phyloP scores from a whole-genome alignment of 129 eudicot genomes.

The Scalesia atractyloides region DNA sequence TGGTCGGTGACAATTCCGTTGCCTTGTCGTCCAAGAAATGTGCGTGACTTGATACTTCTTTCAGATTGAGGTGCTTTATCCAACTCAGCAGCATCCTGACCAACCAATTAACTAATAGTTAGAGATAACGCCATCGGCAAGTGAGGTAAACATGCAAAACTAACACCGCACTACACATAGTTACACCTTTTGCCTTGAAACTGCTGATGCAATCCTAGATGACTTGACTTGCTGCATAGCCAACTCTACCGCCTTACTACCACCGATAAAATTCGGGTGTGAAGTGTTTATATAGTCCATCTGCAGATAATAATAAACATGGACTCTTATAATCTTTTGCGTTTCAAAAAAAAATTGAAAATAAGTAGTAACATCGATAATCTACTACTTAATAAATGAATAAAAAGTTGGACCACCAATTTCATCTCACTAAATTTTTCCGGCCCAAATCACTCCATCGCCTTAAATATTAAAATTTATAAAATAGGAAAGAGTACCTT shows the following conservation, averaged over 20 bases:
- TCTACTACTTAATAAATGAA: not conserved
- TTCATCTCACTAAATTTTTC: too few relatives aligned
- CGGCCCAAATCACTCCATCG: too few relatives aligned
- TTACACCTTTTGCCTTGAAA: constrained; percentile 62
- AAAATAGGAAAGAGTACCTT: too few relatives aligned
- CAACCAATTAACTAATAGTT: not conserved
- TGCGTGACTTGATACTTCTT: constrained; percentile 73
- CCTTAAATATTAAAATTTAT: too few relatives aligned
- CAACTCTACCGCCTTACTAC: constrained; percentile 85
- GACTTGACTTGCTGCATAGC: constrained; percentile 72
- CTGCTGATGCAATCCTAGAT: constrained; percentile 48
- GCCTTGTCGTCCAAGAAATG: constrained; percentile 64
- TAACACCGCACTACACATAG: not conserved
- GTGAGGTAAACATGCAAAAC: constrained; percentile 2
- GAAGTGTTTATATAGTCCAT: constrained; percentile 99
- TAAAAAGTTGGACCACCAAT: too few relatives aligned
- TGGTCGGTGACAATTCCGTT: constrained; percentile 84
- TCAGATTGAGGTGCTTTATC: constrained; percentile 80
- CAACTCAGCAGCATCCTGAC: constrained; percentile 71
- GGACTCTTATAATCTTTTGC: constrained; percentile 4
- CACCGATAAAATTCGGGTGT: constrained; percentile 94
- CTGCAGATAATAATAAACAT: constrained; percentile 35
- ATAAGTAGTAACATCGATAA: not conserved
- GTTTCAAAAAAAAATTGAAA: not conserved
- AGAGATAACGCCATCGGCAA: constrained; percentile 2